Evolutionary conservation across 1,284 basidiomycete species (phyloP).

Genomic region (Melampsora larici-populina): DNA sequence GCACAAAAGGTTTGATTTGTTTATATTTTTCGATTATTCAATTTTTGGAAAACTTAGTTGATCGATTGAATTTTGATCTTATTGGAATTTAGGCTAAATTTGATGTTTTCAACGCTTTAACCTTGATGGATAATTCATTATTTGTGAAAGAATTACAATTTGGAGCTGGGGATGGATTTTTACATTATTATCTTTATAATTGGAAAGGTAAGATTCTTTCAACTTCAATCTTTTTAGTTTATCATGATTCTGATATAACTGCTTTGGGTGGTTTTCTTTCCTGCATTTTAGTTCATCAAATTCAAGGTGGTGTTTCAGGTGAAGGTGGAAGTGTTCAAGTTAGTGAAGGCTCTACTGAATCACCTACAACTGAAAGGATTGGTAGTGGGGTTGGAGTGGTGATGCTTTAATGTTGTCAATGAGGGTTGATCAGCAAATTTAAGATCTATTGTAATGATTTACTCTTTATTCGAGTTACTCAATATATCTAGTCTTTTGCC

Average conservation of each 20-base stretch:
- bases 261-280: constrained; percentile 20
- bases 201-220: constrained; percentile 73
- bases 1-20: constrained; percentile 46
- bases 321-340: constrained; percentile 50
- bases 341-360: constrained; percentile 58
- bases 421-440: no score
- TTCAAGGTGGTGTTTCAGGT: constrained; percentile 46
- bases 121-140: constrained; percentile 84
- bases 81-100: constrained; percentile 64
- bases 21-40: not conserved
- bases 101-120: constrained; percentile 93
- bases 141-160: constrained; percentile 81
- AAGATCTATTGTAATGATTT: no score
- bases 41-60: not conserved
- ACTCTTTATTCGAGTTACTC: no score
- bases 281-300: constrained; percentile 31
- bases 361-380: constrained; percentile 55
- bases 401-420: constrained; percentile 62
- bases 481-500: no score
- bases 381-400: constrained; percentile 75
- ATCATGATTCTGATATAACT: not conserved
- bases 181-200: constrained; percentile 90
- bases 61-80: not conserved
- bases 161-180: constrained; percentile 79
- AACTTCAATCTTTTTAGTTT: not conserved